Conservation (phyloP, 202 grass and related monocot species). For the Hordeum pubiflorum region DNA sequence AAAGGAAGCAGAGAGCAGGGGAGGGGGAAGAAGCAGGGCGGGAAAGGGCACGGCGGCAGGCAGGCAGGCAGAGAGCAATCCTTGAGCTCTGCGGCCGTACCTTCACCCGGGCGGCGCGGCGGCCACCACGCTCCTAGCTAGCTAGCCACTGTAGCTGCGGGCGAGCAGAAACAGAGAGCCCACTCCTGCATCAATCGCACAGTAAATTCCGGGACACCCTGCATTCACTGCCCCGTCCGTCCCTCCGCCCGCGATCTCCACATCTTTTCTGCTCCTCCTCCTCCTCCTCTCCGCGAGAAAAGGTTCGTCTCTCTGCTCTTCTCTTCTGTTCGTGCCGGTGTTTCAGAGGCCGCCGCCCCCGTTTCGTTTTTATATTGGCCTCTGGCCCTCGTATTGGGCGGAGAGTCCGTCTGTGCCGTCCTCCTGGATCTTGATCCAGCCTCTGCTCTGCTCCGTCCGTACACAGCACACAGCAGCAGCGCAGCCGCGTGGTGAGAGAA, state of each 20-base stretch:
- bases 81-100: neutral
- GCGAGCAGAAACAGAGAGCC: neutral
- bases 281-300: neutral
- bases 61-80: neutral
- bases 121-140: conserved; percentile 11
- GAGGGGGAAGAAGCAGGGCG: neutral
- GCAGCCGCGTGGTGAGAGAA: neutral
- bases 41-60: neutral
- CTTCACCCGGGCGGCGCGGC: conserved; percentile 28
- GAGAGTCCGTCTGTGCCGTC: neutral
- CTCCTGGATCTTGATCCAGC: conserved; percentile 46
- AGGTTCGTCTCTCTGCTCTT: neutral
- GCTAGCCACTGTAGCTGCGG: neutral
- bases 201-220: conserved; percentile 39
- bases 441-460: neutral
- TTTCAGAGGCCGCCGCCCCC: neutral
- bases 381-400: conserved; percentile 11
- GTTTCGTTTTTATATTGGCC: neutral
- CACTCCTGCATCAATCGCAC: conserved; percentile 20
- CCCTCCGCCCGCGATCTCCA: conserved; percentile 10
- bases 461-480: neutral
- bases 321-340: neutral
- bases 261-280: neutral
- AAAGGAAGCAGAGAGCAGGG: conserved; percentile 22
- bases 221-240: conserved; percentile 36